Evolutionary conservation across 345 rosid genomes (phyloP), one percentile per base, ranked within the genome.

Genomic region (Nephelium lappaceum): DNA sequence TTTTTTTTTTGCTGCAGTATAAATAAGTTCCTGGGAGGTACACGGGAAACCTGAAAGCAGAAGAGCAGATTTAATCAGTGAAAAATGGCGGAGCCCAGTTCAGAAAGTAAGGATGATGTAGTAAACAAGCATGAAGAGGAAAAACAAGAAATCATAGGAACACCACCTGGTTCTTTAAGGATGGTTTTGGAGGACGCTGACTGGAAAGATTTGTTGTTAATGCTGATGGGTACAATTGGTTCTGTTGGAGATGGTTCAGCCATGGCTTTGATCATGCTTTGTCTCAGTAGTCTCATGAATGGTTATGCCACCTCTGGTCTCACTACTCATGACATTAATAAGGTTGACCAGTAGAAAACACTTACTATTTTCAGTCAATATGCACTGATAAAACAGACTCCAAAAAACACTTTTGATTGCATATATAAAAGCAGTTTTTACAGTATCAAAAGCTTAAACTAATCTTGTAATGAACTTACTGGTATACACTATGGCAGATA

Each of bases 151-250:
- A 36, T 19, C 11, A 9, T 71, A 61, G 25, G 36, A 68, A 6
- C 21, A 45, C 0, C 45, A 41, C 31, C 72, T 4, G 82, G 82
- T 36, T 71, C 82, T 0, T 11, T 82, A 23, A 0, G 69, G 79
- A 57, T n/a, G 64, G 85, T 76, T 47, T 43, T 79, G 57, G 72
- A 58, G 67, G 42, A 76, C 3, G 39, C 80, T 18, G 85, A 85
- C 77, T 24, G 82, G 81, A 72, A 23, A 58, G 85, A 85, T 67
- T 69, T 39, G 73, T 9, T 75, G 39, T 63, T 85, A 45, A 83
- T 81, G 86, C 15, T n/a, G 3, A 47, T 83, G 23, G 87, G 87
- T 38, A 51, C 71, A 19, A 8, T 79, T 38, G 85, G 87, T 0
- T 47, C 79, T 23, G 58, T 79, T 63, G 83, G 74, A n/a, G 83